Conservation (phyloP, 257 asterid species). For the Sherardia arvensis region DNA sequence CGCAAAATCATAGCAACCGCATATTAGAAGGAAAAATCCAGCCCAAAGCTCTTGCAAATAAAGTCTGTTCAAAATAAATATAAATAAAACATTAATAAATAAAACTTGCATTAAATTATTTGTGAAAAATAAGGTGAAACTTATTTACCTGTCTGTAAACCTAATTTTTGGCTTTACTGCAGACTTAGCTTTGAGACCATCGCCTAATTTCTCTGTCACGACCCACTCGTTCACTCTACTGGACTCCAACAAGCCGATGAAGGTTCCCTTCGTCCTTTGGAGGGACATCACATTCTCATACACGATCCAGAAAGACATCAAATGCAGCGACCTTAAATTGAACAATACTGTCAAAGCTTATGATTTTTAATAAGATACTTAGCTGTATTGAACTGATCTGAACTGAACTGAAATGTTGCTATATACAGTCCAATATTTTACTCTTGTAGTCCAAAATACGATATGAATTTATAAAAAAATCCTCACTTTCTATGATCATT, state of each 20-base stretch:
- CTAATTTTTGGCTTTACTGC: slow-evolving; percentile 7
- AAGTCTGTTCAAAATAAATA: slow-evolving; percentile 10
- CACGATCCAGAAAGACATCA: slow-evolving; percentile 17
- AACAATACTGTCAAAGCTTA: neutral
- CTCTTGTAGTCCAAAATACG: no score
- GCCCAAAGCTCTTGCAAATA: slow-evolving; percentile 22
- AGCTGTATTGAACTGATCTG: no score
- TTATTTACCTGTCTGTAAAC: neutral
- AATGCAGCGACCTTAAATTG: slow-evolving; percentile 17
- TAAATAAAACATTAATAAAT: neutral
- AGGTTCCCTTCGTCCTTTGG: slow-evolving; percentile 26
- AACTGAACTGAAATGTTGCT: no score
- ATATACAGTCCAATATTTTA: no score
- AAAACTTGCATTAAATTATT: no score
- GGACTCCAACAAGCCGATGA: slow-evolving; percentile 20
- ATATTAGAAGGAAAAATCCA: slow-evolving; percentile 22
- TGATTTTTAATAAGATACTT: no score
- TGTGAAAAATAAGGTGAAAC: neutral
- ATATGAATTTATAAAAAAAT: no score
- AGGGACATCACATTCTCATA: slow-evolving; percentile 27
- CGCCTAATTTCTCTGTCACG: slow-evolving; percentile 27
- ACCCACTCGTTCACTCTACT: slow-evolving; percentile 25
- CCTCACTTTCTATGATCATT: no score
- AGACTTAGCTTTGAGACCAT: slow-evolving; percentile 15
- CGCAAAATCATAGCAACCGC: slow-evolving; percentile 25